phyloP scores from a whole-genome alignment of 805 yeast genomes.

The Starmerella apis region DNA sequence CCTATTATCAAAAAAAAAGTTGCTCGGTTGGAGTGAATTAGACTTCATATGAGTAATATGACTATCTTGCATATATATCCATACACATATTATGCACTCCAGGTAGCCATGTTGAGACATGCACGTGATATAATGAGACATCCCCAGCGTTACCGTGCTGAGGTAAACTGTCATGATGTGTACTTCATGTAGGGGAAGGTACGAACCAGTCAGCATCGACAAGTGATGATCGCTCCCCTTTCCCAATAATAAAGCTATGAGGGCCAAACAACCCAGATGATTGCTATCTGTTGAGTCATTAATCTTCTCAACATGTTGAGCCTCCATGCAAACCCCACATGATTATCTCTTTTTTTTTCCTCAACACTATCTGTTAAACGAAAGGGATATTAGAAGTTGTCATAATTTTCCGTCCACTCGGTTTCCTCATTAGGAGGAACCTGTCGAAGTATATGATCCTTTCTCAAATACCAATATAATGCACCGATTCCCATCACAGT shows the following conservation, averaged over 20 bases:
- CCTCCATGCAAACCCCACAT: no score
- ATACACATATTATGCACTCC: background rate
- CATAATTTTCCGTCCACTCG: constrained; percentile 7
- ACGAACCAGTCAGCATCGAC: background rate
- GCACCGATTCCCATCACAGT: constrained; percentile 39
- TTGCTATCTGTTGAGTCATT: no score
- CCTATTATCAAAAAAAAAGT: background rate
- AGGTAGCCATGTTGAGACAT: constrained; percentile 3
- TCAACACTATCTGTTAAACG: no score
- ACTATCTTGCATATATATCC: background rate
- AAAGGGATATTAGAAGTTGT: background rate
- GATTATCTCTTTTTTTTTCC: no score
- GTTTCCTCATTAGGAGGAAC: constrained; percentile 5
- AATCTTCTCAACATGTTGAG: no score
- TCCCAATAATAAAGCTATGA: background rate
- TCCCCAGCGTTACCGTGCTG: background rate
- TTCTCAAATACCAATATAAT: constrained; percentile 31
- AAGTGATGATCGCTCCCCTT: background rate
- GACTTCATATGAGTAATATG: background rate
- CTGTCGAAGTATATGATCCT: constrained; percentile 11
- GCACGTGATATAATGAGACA: background rate
- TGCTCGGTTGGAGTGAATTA: background rate
- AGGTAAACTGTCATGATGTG: background rate
- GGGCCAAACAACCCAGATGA: no score
- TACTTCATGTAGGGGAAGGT: background rate